Base-by-base conservation (phyloP, 805 yeast genomes). In the Yamadazyma olivae region DNA sequence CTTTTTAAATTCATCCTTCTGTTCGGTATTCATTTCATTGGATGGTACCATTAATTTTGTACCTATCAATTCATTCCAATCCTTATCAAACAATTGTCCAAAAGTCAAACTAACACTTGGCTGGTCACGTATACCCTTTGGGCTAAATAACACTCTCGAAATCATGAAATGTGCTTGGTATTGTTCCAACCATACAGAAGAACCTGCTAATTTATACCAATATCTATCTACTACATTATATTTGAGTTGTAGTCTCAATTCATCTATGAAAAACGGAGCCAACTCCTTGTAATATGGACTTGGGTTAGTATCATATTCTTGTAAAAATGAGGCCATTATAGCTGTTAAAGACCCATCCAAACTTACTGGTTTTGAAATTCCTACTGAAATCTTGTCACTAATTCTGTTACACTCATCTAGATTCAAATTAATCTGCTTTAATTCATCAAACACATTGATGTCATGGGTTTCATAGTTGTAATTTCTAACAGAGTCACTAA, bases 161-260 rank as follows among this genome's bases (percentile, higher is more conserved):
- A 67, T 69, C 58, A 72, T 59, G 44, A 71, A 54, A 52, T 74
- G 77, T n/a, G 70, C 65, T 27, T 72, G 71, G 42, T 72, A 73
- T 24, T 67, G 67, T 30, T 67, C 70, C 22, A 76, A 51, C 78
- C 78, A 76, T 10, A 74, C 74, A 1, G 75, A 63, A 1, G 77
- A 67, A 1, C 78, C 77, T 3, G 77, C 71, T 36, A 71, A 65
- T 37, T 67, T 57, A 42, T 52, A 70, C 79, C 80, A 76, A 37
- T 52, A 49, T 30, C 46, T 47, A 18, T 57, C 61, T 4, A 56
- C 49, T 8, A 51, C 46, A 18, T 51, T 46, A 32, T 41, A 35
- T 30, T 47, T 30, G 13, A 55, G 31, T 40, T 55, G 59, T 8
- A 54, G 31, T 27, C 38, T 43, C 23, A 59, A 45, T 22, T 53